These are phyloP conservation scores for Podospora tetraspora DNA, from an alignment of 495 filamentous ascomycete species.

Conservation along the genomic window DNA sequence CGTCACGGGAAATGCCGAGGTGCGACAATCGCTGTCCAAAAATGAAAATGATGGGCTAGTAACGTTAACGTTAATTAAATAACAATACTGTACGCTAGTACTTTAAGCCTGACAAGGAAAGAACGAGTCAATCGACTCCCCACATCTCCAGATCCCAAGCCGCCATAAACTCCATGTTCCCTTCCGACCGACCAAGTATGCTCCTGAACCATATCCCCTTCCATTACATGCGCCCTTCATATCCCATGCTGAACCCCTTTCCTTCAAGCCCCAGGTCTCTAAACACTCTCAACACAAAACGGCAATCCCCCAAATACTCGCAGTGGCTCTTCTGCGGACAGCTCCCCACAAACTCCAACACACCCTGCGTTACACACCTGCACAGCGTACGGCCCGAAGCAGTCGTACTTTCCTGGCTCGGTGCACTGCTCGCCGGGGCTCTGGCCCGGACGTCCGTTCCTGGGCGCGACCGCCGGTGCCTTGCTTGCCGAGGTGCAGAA, in stretches of 20 bases:
- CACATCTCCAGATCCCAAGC: not conserved
- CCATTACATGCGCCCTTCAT: no score
- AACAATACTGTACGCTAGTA: not conserved
- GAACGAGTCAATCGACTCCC: not conserved
- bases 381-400: conserved; percentile 20
- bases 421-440: conserved; percentile 19
- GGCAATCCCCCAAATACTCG: conserved; percentile 20
- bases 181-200: not conserved
- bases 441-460: conserved; percentile 17
- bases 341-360: conserved; percentile 16
- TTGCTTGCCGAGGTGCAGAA: conserved; percentile 16
- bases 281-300: conserved; percentile 17
- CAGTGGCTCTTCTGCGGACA: conserved; percentile 18
- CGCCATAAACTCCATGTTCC: not conserved
- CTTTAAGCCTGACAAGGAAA: not conserved
- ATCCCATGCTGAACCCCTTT: not conserved
- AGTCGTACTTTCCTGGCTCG: conserved; percentile 20
- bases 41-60: not conserved
- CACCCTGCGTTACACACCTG: conserved; percentile 22
- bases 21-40: no score
- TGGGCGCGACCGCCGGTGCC: not conserved
- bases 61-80: not conserved
- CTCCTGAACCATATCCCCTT: not conserved
- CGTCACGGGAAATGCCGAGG: no score
- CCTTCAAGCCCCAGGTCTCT: not conserved